phyloP scores from a whole-genome alignment of 1,284 basidiomycete genomes.

The Entoloma clypeatum region DNA sequence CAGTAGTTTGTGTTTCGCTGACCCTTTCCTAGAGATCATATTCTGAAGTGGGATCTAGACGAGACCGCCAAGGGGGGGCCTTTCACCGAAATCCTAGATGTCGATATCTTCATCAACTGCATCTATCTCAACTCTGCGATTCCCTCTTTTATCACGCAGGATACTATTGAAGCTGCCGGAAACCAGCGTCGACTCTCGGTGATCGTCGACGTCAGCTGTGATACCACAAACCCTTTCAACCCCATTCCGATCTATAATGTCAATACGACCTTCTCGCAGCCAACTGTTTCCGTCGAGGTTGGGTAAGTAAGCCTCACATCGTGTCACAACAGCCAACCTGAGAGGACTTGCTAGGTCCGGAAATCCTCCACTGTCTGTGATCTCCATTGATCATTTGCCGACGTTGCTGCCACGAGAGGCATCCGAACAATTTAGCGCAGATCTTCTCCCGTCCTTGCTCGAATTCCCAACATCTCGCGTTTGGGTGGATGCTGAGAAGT shows the following conservation, averaged over 20 bases:
- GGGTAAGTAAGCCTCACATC: slow-evolving; percentile 45
- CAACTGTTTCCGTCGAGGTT: slow-evolving; percentile 86
- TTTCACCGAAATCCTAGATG: slow-evolving; percentile 93
- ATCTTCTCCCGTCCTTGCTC: slow-evolving; percentile 85
- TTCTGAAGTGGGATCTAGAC: slow-evolving; percentile 96
- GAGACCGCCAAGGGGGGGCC: slow-evolving; percentile 98
- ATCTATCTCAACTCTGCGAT: slow-evolving; percentile 94
- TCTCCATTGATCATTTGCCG: slow-evolving; percentile 98
- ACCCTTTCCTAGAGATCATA: slow-evolving; percentile 79
- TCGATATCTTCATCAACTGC: slow-evolving; percentile 99
- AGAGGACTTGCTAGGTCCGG: slow-evolving; percentile 39
- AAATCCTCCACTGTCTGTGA: slow-evolving; percentile 72
- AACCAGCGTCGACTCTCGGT: slow-evolving; percentile 68
- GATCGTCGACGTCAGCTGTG: slow-evolving; percentile 98
- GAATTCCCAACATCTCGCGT: slow-evolving; percentile 79
- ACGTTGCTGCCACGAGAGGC: slow-evolving; percentile 95
- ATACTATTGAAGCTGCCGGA: slow-evolving; percentile 76
- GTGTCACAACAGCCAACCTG: slow-evolving; percentile 1
- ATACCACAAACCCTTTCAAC: slow-evolving; percentile 99
- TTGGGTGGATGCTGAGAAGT: slow-evolving; percentile 87
- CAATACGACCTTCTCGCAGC: slow-evolving; percentile 94
- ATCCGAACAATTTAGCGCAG: slow-evolving; percentile 92
- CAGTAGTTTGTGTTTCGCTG: not conserved
- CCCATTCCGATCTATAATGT: slow-evolving; percentile 94
- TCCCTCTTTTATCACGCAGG: slow-evolving; percentile 81